Evolutionary conservation across 1,284 basidiomycete genomes (phyloP), one percentile per base, ranked within the genome.

Genomic region (Cryptococcus sp.): DNA sequence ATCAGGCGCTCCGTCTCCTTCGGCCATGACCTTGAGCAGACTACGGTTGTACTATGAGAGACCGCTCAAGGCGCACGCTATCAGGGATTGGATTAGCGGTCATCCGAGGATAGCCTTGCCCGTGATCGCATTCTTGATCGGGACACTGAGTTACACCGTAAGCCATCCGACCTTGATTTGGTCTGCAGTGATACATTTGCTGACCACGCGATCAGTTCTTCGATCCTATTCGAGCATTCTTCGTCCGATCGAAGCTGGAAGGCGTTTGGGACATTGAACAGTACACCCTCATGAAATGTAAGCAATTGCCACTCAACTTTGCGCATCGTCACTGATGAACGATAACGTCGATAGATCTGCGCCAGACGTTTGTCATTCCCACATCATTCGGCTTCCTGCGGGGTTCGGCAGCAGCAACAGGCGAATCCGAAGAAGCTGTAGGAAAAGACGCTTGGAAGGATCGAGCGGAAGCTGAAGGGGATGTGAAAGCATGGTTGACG

Each of bases 41-140:
- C 75, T 93, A 48, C 81, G 85, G 31, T 83, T 87, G 46, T 82
- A 83, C 44, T 95, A 92, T 74, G 84, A 89, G 69, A 82, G 82
- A 51, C 88, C 88, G 15, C 81, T 92, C n/a, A 87, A 89, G 71
- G 86, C 85, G 0, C 89, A 94, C 73, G 86, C 82, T 35, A 77
- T 95, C 31, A 83, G 89, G 46, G 87, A 89, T 70, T 99, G 93
- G 90, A 81, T 94, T 54, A 82, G 87, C 6, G 82, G 78, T 20
- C 95, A 99, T 80, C 95, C 95, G 0, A 86, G 86, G 64, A 89
- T 98, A 57, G 86, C 89, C 46, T 80, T 97, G 4, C 95, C 95
- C 0, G 78, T 96, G 13, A 60, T 94, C 1, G 85, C 93, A 47
- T 95, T 97, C 78, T 80, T 98, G 2, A 74, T 98, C 27, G 95